Percentiles rank a stretch among this genome's conserved stretches.
These are phyloP conservation scores for Delphinella strobiligena DNA, from an alignment of 2,329 filamentous ascomycete species.

Conservation along the genomic window DNA sequence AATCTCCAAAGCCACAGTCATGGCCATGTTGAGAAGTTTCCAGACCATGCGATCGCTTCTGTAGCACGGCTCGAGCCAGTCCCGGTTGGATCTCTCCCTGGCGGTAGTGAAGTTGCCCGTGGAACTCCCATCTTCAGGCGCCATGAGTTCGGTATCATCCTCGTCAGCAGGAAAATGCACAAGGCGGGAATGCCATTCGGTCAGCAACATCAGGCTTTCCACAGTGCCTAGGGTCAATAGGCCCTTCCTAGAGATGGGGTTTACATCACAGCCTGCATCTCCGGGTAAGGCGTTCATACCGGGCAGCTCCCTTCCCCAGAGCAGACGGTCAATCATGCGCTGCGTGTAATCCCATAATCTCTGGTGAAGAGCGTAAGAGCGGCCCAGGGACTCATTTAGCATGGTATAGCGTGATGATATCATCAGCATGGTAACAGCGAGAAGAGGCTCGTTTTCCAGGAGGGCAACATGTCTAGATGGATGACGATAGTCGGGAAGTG, in stretches of 20 bases:
- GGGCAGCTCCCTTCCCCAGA: slow-evolving; percentile 95
- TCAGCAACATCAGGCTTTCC: slow-evolving; percentile 85
- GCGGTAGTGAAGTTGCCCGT: slow-evolving; percentile 56
- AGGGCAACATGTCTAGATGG: slow-evolving; percentile 69
- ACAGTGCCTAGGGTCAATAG: slow-evolving; percentile 85
- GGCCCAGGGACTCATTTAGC: slow-evolving; percentile 65
- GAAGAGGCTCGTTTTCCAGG: slow-evolving; percentile 80
- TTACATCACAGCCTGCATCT: slow-evolving; percentile 56
- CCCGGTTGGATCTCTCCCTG: slow-evolving; percentile 69
- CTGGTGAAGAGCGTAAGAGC: slow-evolving; percentile 85
- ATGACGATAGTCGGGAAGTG: slow-evolving; percentile 77
- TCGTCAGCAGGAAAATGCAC: slow-evolving; percentile 77
- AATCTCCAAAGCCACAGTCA: slow-evolving; percentile 82
- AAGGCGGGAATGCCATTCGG: slow-evolving; percentile 92
- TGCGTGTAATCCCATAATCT: slow-evolving; percentile 90
- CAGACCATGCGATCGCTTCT: slow-evolving; percentile 86
- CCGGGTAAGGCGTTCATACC: slow-evolving; percentile 74
- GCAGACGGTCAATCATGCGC: slow-evolving; percentile 86
- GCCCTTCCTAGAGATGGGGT: slow-evolving; percentile 47
- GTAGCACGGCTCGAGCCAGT: slow-evolving; percentile 95
- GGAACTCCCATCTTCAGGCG: slow-evolving; percentile 41
- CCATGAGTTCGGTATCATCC: slow-evolving; percentile 51
- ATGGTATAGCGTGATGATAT: slow-evolving; percentile 80
- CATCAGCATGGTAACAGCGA: slow-evolving; percentile 82
- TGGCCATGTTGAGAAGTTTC: slow-evolving; percentile 89